Conservation (phyloP, 108 stramenopile genomes). For the Seminavis robusta region DNA sequence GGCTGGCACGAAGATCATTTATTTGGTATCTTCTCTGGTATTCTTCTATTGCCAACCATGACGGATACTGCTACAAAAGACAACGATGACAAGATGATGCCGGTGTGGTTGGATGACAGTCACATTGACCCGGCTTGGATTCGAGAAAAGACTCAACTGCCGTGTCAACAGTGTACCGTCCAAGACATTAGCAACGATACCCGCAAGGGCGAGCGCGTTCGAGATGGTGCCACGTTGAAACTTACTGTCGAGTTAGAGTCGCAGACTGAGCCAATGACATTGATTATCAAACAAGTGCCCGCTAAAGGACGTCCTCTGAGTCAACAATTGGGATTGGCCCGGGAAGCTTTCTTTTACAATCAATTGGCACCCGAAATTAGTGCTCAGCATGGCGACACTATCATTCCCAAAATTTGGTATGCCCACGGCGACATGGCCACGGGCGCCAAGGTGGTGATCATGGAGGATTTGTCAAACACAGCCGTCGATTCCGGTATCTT, state of each 20-base stretch:
- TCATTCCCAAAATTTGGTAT: conserved; percentile 43
- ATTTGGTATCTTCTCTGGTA: too few species aligned
- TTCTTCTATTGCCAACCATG: too few species aligned
- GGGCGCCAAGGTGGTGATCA: conserved; percentile 41
- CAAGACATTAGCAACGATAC: conserved; percentile 30
- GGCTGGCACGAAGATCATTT: too few species aligned
- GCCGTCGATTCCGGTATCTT: conserved; percentile 33
- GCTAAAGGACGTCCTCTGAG: conserved; percentile 15
- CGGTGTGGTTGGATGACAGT: conserved; percentile 21
- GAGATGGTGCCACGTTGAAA: conserved; percentile 27
- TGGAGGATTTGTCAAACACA: conserved; percentile 36
- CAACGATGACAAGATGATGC: too few species aligned
- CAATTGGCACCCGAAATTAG: conserved; percentile 16
- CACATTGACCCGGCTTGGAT: conserved; percentile 35
- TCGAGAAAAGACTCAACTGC: background rate
- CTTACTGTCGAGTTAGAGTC: background rate
- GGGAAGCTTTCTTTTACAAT: conserved; percentile 53
- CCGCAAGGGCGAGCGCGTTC: conserved; percentile 11
- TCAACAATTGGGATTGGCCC: conserved; percentile 42
- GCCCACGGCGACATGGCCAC: conserved; percentile 32
- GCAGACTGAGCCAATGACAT: background rate
- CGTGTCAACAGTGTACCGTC: conserved; percentile 1
- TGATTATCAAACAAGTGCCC: conserved; percentile 42
- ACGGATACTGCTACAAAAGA: too few species aligned
- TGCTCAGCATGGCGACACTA: background rate